A percentile compares a stretch with the other conserved stretches of the same genome.
Evolutionary conservation across 805 yeast genomes (phyloP).

Genomic region (Cyberlindnera americana): DNA sequence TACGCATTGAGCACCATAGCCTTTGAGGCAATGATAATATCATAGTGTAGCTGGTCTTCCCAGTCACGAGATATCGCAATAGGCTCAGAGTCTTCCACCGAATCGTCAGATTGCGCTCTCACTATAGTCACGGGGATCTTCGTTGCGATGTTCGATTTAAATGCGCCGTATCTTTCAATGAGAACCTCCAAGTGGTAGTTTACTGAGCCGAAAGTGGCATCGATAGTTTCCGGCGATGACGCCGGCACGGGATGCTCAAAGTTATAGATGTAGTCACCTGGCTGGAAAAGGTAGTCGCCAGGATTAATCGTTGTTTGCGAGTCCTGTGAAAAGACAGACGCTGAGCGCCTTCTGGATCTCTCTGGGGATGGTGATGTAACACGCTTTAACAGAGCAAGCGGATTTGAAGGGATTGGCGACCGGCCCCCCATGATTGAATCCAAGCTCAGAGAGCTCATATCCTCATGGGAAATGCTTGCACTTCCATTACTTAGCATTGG

Average conservation of each 20-base stretch:
- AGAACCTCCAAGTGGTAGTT: conserved; percentile 64
- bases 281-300: conserved; percentile 48
- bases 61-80: conserved; percentile 86
- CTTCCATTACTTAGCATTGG: conserved; percentile 4
- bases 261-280: conserved; percentile 90
- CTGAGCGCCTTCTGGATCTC: conserved; percentile 17
- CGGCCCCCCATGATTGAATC: conserved; percentile 17
- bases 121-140: conserved; percentile 61
- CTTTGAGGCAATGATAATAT: conserved; percentile 87
- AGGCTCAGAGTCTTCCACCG: conserved; percentile 89
- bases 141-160: conserved; percentile 72
- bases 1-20: conserved; percentile 79
- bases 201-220: conserved; percentile 80
- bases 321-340: conserved; percentile 8
- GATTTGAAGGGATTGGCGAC: conserved; percentile 14
- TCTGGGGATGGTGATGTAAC: conserved; percentile 28
- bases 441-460: conserved; percentile 25
- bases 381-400: conserved; percentile 22
- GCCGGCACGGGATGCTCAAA: conserved; percentile 88
- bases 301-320: not conserved
- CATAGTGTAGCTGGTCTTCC: conserved; percentile 90
- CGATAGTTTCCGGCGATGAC: conserved; percentile 74
- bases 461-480: conserved; percentile 7
- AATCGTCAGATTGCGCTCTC: conserved; percentile 72
- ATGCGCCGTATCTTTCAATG: conserved; percentile 78